Evolutionary conservation across 2,329 filamentous ascomycete genomes (phyloP).

Genomic region (Neobulgaria alba): DNA sequence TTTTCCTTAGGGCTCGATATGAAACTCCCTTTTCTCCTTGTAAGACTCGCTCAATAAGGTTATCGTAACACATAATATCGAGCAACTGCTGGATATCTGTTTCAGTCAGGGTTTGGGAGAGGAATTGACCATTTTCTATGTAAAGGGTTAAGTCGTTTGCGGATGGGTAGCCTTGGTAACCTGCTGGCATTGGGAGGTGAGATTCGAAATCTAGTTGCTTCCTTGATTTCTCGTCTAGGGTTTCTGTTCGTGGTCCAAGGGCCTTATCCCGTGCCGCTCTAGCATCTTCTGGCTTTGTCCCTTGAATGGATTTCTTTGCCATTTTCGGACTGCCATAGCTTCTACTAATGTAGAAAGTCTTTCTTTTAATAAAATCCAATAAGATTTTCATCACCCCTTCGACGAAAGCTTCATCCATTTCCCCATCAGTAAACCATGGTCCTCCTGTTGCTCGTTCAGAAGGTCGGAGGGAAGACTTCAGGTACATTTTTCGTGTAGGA

Average conservation of each 20-base stretch:
- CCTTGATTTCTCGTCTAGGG: slow-evolving; percentile 14
- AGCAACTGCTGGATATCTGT: slow-evolving; percentile 78
- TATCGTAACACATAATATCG: slow-evolving; percentile 83
- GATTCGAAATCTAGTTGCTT: slow-evolving; percentile 8
- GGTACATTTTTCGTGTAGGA: slow-evolving; percentile 91
- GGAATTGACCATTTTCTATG: slow-evolving; percentile 60
- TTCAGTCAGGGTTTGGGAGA: slow-evolving; percentile 60
- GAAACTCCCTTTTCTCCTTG: slow-evolving; percentile 21
- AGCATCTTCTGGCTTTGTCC: slow-evolving; percentile 39
- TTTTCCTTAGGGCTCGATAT: slow-evolving; percentile 29
- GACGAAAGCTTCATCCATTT: slow-evolving; percentile 84
- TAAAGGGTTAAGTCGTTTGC: slow-evolving; percentile 67
- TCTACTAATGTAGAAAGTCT: slow-evolving; percentile 54
- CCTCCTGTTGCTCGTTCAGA: slow-evolving; percentile 88
- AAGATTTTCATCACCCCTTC: slow-evolving; percentile 65
- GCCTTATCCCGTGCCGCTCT: slow-evolving; percentile 23
- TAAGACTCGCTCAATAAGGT: slow-evolving; percentile 60
- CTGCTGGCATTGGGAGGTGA: slow-evolving; percentile 45
- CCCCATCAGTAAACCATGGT: slow-evolving; percentile 87
- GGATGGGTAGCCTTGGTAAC: slow-evolving; percentile 73
- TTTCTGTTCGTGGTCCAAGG: slow-evolving; percentile 13
- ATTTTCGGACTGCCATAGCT: slow-evolving; percentile 28
- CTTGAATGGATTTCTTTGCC: slow-evolving; percentile 45
- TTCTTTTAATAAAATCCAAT: slow-evolving; percentile 61
- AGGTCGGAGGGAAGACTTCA: slow-evolving; percentile 75